Base-by-base conservation (phyloP, 179 eudicot species). In the Spergularia azorica region DNA sequence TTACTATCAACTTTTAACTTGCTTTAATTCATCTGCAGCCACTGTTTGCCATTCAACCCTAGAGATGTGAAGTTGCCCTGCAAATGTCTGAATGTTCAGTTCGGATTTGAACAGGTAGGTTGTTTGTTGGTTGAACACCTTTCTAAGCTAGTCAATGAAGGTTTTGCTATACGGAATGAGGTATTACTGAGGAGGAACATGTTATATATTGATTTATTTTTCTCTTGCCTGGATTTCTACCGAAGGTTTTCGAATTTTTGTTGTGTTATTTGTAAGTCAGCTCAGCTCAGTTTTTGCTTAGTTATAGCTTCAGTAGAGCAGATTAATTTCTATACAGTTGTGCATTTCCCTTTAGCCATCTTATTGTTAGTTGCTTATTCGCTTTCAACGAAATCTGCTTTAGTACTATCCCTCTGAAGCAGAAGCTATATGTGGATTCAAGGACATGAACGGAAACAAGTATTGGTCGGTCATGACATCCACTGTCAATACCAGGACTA, bases 31-130 rank as follows among this genome's bases (percentile, higher is more conserved):
- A 14, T 60, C 11, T 65, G 81, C 93, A 89, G 93, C 93, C 93
- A 62, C 84, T 89, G 70, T 86, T 89, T 71, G 83, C 84, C 76
- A 88, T 88, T 59, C 84, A 82, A 78, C 89, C 91, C 8, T 86
- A 86, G 79, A 67, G 66, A 72, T 18, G 57, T 26, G 16, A 54
- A 69, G 54, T 9, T 26, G 12, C 50, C 46, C n/a, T 43, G 67
- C 26, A 60, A 70, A 32, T 6, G 43, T 71, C 56, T n/a, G 74
- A 63, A 46, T 13, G 43, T 36, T 54, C 18, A 8, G 21, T 3
- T 39, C 43, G 36, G 43, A 48, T 20, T 46, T 57, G 13, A 54
- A 9, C 8, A 78, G 71, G 75, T 52, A 62, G 75, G 80, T 38
- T 38, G 26, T 68, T 61, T 75, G 48, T 65, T 72, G 73, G 56